Evolutionary conservation across 2,329 filamentous ascomycete species (phyloP).

Genomic region (Alternaria sp.): DNA sequence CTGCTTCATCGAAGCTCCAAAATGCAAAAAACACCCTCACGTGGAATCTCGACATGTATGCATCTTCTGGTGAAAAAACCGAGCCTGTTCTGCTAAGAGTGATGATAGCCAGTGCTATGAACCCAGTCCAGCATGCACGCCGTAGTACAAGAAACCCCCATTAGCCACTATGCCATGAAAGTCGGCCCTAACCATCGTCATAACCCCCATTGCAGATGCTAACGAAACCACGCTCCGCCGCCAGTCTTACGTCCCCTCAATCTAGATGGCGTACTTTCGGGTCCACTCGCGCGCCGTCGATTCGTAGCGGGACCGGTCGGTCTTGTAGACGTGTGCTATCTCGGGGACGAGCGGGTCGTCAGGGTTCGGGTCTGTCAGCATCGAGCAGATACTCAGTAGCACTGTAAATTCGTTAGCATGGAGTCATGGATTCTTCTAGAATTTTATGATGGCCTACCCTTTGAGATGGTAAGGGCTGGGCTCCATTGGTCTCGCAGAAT

Average conservation of each 20-base stretch:
- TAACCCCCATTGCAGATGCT: constrained; percentile 37
- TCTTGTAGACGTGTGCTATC: constrained; percentile 99
- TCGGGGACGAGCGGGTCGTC: constrained; percentile 98
- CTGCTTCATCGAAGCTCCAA: background rate
- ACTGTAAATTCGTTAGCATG: constrained; percentile 63
- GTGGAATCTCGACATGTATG: background rate
- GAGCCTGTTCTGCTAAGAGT: constrained; percentile 40
- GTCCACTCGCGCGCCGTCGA: constrained; percentile 98
- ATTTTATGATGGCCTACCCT: constrained; percentile 69
- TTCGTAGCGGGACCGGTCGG: constrained; percentile 93
- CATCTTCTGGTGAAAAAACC: constrained; percentile 15
- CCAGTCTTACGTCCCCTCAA: background rate
- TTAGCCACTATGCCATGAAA: constrained; percentile 42
- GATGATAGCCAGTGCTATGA: constrained; percentile 47
- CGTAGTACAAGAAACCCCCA: constrained; percentile 40
- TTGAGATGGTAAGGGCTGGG: constrained; percentile 96
- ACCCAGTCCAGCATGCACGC: constrained; percentile 44
- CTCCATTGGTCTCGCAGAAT: constrained; percentile 99
- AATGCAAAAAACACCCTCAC: constrained; percentile 3
- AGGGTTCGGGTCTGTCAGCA: constrained; percentile 99
- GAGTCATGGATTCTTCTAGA: background rate
- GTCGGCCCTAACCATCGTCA: constrained; percentile 28
- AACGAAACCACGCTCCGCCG: constrained; percentile 29
- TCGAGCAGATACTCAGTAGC: constrained; percentile 97
- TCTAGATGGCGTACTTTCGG: constrained; percentile 94